phyloP scores from a whole-genome alignment of 192 early-diverging fungal species.

The Umbelopsis ramanniana region DNA sequence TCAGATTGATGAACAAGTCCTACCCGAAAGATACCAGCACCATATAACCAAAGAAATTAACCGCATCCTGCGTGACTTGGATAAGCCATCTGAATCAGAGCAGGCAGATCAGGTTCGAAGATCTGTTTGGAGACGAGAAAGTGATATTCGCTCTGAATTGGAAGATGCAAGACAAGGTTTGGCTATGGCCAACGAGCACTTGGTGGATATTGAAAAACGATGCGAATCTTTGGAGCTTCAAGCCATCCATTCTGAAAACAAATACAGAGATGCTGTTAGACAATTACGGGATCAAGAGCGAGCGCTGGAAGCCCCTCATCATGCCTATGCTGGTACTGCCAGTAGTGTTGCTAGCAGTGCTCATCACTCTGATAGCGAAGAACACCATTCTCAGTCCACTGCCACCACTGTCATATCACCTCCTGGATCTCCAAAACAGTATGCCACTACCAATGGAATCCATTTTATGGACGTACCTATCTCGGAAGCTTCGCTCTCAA shows the following conservation, averaged over 20 bases:
- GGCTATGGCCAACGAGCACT: slow-evolving; percentile 29
- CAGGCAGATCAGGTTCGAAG: slow-evolving; percentile 32
- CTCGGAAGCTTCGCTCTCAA: neutral
- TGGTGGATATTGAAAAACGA: slow-evolving; percentile 29
- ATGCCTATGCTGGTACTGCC: neutral
- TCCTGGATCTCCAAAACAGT: slow-evolving; percentile 12
- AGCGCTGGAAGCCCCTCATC: slow-evolving; percentile 1
- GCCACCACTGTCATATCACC: neutral
- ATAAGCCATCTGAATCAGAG: slow-evolving; percentile 44
- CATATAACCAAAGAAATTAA: slow-evolving; percentile 84
- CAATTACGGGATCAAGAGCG: slow-evolving; percentile 20
- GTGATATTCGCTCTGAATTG: slow-evolving; percentile 44
- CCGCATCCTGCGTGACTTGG: slow-evolving; percentile 75
- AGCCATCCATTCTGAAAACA: slow-evolving; percentile 24
- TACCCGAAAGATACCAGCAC: slow-evolving; percentile 72
- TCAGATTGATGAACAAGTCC: slow-evolving; percentile 80
- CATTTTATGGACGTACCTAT: neutral
- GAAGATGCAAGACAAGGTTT: slow-evolving; percentile 33
- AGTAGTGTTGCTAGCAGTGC: slow-evolving; percentile 8
- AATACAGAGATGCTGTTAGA: slow-evolving; percentile 30
- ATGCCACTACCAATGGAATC: neutral
- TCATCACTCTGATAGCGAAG: slow-evolving; percentile 5
- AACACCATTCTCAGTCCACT: neutral
- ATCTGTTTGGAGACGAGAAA: slow-evolving; percentile 44
- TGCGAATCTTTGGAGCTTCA: slow-evolving; percentile 31